Base-by-base conservation (phyloP, 2,329 filamentous ascomycete species). In the Aspergillus hiratsukae region DNA sequence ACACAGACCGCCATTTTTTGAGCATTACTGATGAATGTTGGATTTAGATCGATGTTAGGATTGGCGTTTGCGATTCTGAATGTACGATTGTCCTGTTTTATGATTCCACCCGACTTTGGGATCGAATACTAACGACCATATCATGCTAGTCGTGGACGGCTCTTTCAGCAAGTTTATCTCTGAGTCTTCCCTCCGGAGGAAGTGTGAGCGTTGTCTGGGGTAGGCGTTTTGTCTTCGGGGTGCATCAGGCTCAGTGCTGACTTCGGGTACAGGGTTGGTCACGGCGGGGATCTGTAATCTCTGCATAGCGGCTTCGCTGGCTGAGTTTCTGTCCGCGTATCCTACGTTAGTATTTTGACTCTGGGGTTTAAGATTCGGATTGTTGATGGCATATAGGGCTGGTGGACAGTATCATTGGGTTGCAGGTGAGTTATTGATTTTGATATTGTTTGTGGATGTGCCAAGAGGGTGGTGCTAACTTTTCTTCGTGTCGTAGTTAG, bases 201-300 rank as follows among this genome's bases (percentile, higher is more conserved):
- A 82, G 86, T 21, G 84, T 82, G 7, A 82, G 86, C 56, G 86
- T 91, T 43, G 81, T 92, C 56, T 92, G 89, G 88, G 89, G 88
- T 83, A 64, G 58, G 63, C 19, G n/a, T n/a, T 4, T 46, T 21
- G 2, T 3, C 8, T 2, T 7, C n/a, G 11, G 21, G 4, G 8
- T 23, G 10, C 19, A 19, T 25, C 31, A 28, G 6, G 43, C 8
- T 7, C 8, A 19, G 25, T 51, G 23, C 48, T 62, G 37, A 60
- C 51, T 45, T 4, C 11, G 19, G 29, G 40, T 14, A 11, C 31
- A 73, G 71, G 74, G 52, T 72, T 87, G 28, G 67, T 83, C 3
- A 80, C 82, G 9, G 83, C 83, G 19, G 84, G 86, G 51, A 64
- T 89, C 49, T 90, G 87, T 75, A 90, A 90, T 64, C 66, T 90